Conservation (phyloP, 1,284 basidiomycete genomes). For the Tetrapyrgos nigripes region DNA sequence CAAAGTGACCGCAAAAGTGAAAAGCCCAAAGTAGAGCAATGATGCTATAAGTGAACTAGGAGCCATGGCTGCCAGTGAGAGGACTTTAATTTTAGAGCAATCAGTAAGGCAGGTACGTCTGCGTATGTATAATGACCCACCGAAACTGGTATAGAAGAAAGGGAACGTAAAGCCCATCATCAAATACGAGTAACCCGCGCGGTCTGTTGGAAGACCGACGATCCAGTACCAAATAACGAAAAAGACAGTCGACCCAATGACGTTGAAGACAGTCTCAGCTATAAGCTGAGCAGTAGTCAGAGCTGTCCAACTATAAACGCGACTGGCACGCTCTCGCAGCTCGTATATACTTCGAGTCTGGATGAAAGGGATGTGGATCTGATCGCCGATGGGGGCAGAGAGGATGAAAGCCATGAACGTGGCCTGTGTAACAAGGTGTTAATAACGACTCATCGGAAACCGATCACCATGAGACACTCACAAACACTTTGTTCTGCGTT, state of each 20-base stretch:
- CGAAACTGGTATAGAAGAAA: slow-evolving; percentile 54
- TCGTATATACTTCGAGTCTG: slow-evolving; percentile 65
- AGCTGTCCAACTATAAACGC: slow-evolving; percentile 85
- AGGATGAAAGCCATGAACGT: slow-evolving; percentile 55
- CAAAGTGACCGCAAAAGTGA: slow-evolving; percentile 73
- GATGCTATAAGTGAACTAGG: slow-evolving; percentile 68
- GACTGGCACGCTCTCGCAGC: slow-evolving; percentile 66
- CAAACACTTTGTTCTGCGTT: slow-evolving; percentile 80
- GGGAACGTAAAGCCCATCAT: slow-evolving; percentile 53
- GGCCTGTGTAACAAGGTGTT: too few species aligned
- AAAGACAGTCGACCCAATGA: slow-evolving; percentile 62
- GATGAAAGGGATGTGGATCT: slow-evolving; percentile 62
- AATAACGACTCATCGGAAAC: too few species aligned
- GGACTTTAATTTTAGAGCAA: slow-evolving; percentile 41
- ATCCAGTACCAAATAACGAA: slow-evolving; percentile 62
- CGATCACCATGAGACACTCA: too few species aligned
- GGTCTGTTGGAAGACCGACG: slow-evolving; percentile 51
- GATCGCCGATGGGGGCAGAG: slow-evolving; percentile 53
- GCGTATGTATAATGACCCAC: neutral
- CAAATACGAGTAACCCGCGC: slow-evolving; percentile 62
- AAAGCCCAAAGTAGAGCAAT: slow-evolving; percentile 64
- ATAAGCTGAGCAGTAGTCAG: slow-evolving; percentile 62
- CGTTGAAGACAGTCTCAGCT: slow-evolving; percentile 52
- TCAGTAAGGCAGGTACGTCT: neutral
- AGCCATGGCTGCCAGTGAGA: slow-evolving; percentile 69